Evolutionary conservation across 2,329 filamentous ascomycete species (phyloP), one percentile per base, ranked within the genome.

Genomic region (Aspergillus fischeri): DNA sequence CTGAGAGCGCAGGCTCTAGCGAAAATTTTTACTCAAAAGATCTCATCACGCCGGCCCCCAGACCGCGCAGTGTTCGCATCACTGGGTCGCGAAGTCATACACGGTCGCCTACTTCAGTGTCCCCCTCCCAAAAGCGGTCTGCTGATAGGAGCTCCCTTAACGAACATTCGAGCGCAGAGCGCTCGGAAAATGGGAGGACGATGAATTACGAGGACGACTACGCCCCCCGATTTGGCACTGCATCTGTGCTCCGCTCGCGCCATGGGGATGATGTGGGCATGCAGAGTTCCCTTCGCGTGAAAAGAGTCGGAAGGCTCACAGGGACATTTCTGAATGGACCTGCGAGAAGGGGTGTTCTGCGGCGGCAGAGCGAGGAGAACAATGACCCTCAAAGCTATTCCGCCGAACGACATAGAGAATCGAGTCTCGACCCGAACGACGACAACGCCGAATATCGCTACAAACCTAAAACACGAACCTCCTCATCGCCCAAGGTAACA

Each of bases 291-390:
- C 84, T 92, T 80, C 84, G 91, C 4, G 80, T 92, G 57, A 93
- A 92, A 75, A 81, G 90, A 59, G 84, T 91, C 14, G 88, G 87
- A 17, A 90, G 90, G 72, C 80, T 88, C 7, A 84, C 88, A 2
- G 91, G 90, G 1, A 88, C 85, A 58, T 92, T 93, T 63, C 78
- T 94, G 24, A 91, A 89, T 64, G 90, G 89, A 1, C 91, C 91
- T 28, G 89, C 91, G 21, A 84, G 91, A 54, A 82, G 91, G 63
- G 91, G 90, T 27, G 83, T 89, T 60, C 81, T 78, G 63, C 75
- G 75, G 65, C 78, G 79, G 52, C 78, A 81, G 65, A 89, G 86
- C 65, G 86, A 89, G 60, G 87, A 90, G 61, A 86, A 88, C 42
- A 83, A 72, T 57, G 77, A 70, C 63, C 73, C 65, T 51, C 67